Evolutionary conservation across 2,329 filamentous ascomycete species (phyloP), one percentile per base, ranked within the genome.

Genomic region (Pyrenochaeta sp.): DNA sequence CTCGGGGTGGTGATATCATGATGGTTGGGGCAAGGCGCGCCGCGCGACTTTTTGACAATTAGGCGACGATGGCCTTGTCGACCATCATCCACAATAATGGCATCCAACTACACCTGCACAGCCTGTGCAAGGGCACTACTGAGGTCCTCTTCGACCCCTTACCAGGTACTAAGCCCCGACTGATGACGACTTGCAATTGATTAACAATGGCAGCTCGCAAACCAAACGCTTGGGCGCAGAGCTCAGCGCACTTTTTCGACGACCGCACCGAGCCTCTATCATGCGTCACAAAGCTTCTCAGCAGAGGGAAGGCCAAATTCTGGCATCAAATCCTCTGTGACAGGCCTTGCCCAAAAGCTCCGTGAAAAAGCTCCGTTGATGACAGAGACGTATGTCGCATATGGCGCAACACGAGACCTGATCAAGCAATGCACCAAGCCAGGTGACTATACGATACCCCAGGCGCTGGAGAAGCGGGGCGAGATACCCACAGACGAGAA

Each of bases 361-460:
- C 67, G 69, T 29, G 64, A 73, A 49, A 71, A 66, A 42, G 70
- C 70, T 15, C 71, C 72, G 9, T 45, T 69, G 41, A 67, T 71
- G 61, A 75, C 72, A 10, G 86, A 88, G 67, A 87, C 86, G 11
- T 97, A 97, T 74, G 85, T 90, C 49, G 90, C 92, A 30, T 90
- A 95, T 71, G 88, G 87, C 54, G 86, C 87, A 45, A 95, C 92
- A 21, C 89, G 96, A 78, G 81, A 84, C 52, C 81, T 97, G 52
- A 93, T 92, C 79, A 88, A 90, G 71, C 83, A 86, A 58, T 96
- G 91, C 77, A 84, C 88, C 7, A 78, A 77, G 52, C 86, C 90
- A 60, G 92, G 90, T 40, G 85, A 88, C 57, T 97, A 97, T 76
- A 85, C 81, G 46, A 91, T 96, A 51, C 85, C 89, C 1, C 83